phyloP scores from a whole-genome alignment of 495 filamentous ascomycete species.

The Filosporella fistucella region DNA sequence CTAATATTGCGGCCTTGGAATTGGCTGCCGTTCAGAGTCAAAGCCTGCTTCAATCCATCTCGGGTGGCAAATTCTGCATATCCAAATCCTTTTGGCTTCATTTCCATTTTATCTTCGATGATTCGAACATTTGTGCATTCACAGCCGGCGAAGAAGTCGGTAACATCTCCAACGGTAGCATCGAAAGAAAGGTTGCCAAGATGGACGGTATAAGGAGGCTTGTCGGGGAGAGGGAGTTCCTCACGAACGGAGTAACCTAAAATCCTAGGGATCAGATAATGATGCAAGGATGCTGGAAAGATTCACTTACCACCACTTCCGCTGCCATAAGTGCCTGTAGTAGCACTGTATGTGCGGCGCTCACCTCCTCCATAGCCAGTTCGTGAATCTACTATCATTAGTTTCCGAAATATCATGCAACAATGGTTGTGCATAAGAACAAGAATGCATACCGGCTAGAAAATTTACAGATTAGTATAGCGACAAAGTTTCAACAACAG shows the following conservation, averaged over 20 bases:
- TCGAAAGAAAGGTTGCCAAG: conserved; percentile 96
- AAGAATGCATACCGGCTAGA: conserved; percentile 17
- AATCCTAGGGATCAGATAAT: not conserved
- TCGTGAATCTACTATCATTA: conserved; percentile 22
- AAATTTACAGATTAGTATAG: conserved; percentile 14
- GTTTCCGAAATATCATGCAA: conserved; percentile 1
- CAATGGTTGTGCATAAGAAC: not conserved
- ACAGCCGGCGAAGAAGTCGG: conserved; percentile 80
- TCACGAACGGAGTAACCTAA: conserved; percentile 68
- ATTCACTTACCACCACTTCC: conserved; percentile 19
- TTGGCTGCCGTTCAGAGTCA: conserved; percentile 71
- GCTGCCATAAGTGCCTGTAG: conserved; percentile 21
- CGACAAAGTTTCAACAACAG: not conserved
- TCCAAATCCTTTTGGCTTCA: conserved; percentile 93
- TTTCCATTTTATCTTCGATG: conserved; percentile 89
- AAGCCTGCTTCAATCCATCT: conserved; percentile 86
- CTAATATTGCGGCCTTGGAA: conserved; percentile 85
- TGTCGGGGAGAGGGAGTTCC: conserved; percentile 77
- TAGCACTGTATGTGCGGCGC: conserved; percentile 24
- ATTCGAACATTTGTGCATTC: conserved; percentile 85
- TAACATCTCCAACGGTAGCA: conserved; percentile 72
- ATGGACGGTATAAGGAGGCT: conserved; percentile 92
- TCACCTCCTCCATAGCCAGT: conserved; percentile 20
- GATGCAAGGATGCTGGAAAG: not conserved
- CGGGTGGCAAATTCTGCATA: conserved; percentile 91